Base-by-base conservation (phyloP, 2,329 filamentous ascomycete genomes). In the Seiridium cupressi region DNA sequence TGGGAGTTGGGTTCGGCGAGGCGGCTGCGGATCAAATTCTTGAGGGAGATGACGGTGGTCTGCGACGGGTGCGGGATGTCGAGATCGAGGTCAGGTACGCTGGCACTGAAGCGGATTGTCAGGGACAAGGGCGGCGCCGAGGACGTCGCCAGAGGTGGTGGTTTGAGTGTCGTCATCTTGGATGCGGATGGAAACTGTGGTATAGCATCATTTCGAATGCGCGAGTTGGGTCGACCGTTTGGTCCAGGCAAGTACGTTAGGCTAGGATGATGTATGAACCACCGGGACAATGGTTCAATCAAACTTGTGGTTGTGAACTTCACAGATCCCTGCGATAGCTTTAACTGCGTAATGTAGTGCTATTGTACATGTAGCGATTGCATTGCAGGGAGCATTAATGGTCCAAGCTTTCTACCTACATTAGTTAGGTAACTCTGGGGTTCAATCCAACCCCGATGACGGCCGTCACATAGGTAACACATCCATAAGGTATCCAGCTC, bases 51-150 rank as follows among this genome's bases (percentile, higher is more conserved):
- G 58, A 92, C 85, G 47, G 92, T 92, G 9, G 89, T 93, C 38
- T 81, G 80, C 53, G 81, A 75, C 0, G 93, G 91, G 5, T 81
- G 78, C 54, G 86, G 74, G 69, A 98, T 86, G 69, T 92, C 87
- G 62, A 98, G 84, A 46, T 89, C 84, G 44, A 97, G 84, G 73
- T 98, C 95, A 13, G 92, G 89, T 60, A 94, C 84, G 1, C 92
- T 88, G 62, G 89, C 88, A 57, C 92, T 92, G 84, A 99, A 98
- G 74, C 94, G 93, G 73, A 98, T 89, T 44, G 91, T 94, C 51
- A 98, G 82, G 69, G 90, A 87, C 60, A 97, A 81, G 40, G 82
- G 82, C 26, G 74, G 71, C 58, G 67, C 54, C 48, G 59, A 26
- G 34, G 55, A 5, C 48, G 60, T 49, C 26, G 47, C 34, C 34